Evolutionary conservation across 108 stramenopile genomes (phyloP), one percentile per base, ranked within the genome.

Genomic region (Seminavis robusta): DNA sequence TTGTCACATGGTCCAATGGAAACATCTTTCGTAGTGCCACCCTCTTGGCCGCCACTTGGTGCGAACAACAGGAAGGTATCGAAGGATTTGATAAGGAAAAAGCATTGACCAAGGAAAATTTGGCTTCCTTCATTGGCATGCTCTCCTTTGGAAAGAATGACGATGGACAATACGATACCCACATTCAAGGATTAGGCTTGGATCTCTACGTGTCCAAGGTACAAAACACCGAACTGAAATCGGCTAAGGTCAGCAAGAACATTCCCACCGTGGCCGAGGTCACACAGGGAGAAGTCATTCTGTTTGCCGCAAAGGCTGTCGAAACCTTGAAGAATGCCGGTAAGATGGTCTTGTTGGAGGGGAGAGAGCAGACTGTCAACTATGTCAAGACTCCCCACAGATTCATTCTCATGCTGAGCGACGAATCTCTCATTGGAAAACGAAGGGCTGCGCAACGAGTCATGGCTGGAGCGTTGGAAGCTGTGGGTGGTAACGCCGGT

Each of bases 1-100:
- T 87, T 5, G 83, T 89, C 0, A 71, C 74, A n/a, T 90, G 92
- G 92, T 86, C 84, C 30, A 94, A 94, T 57, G 92, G 92, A 21
- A 90, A 94, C 53, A 73, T 94, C 24, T 94, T 94, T 56, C 88
- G 92, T 4, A 73, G 69, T 45, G 81, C 90, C 0, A 94, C 92
- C 7, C 71, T 94, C 1, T 55, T 94, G 27, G 92, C 92, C 1
- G 76, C 80, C 0, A 90, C 86, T 0, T 88, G 84, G 84, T 88
- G 88, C 54, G 88, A 94, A 73, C 78, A 80, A 48, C 73, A 83
- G 9, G 21, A 17, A 10, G 32, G 73, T 16, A n/a, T 45, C 32
- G 75, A 67, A 37, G 69, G 47, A 23, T 82, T 82, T 36, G 75
- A 81, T 56, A 46, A 60, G 3, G 67, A 65, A 17, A 59, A 75